These are phyloP conservation scores for Pisolithus marmoratus DNA, from an alignment of 768 basidiomycete species.

Conservation along the genomic window DNA sequence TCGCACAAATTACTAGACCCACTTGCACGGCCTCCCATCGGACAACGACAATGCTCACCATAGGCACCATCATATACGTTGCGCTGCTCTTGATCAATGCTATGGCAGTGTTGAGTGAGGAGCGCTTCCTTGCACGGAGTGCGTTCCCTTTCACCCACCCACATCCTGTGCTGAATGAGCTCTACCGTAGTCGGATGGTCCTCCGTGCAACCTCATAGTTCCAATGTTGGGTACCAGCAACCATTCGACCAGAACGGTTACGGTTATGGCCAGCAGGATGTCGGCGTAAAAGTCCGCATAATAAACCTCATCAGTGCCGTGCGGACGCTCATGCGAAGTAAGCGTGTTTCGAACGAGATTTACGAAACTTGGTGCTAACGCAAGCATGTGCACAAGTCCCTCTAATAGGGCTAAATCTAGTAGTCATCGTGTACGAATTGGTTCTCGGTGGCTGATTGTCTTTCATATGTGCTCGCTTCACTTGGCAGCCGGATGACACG, in stretches of 20 bases:
- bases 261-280: conserved; percentile 48
- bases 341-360: conserved; percentile 33
- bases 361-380: conserved; percentile 6
- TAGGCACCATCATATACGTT: conserved; percentile 80
- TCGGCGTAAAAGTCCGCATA: conserved; percentile 76
- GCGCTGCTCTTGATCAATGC: conserved; percentile 87
- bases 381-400: conserved; percentile 59
- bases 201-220: conserved; percentile 53
- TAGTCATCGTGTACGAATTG: conserved; percentile 84
- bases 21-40: conserved; percentile 6
- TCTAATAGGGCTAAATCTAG: conserved; percentile 79
- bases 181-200: conserved; percentile 79
- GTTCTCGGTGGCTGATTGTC: conserved; percentile 48
- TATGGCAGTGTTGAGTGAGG: conserved; percentile 92
- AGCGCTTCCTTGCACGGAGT: conserved; percentile 93
- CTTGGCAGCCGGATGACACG: conserved; percentile 4
- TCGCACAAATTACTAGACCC: conserved; percentile 5
- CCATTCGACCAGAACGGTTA: conserved; percentile 63
- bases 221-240: conserved; percentile 56
- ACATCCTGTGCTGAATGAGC: conserved; percentile 11
- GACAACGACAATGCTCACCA: conserved; percentile 42
- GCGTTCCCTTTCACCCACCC: conserved; percentile 27
- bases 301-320: conserved; percentile 94
- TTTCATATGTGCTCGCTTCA: conserved; percentile 13
- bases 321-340: conserved; percentile 95